Conservation (phyloP, 768 basidiomycete genomes). For the Lyophyllum shimeji region DNA sequence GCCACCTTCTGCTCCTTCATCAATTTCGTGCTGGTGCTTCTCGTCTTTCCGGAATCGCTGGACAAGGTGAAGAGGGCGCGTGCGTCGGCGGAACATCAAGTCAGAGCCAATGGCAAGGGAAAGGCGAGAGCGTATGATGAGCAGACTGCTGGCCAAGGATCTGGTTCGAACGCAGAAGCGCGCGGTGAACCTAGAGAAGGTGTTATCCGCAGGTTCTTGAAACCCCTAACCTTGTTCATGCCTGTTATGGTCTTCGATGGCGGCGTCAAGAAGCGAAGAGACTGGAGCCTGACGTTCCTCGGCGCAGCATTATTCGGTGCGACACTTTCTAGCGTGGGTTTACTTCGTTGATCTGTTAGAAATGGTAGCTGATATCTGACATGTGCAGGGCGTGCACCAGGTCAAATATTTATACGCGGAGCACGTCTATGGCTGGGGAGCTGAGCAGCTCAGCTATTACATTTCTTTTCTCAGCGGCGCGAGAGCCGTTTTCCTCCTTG, state of each 20-base stretch:
- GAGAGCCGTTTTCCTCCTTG: constrained; percentile 60
- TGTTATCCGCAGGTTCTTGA: constrained; percentile 39
- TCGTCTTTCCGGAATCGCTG: constrained; percentile 71
- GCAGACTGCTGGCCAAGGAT: constrained; percentile 17
- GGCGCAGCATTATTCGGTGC: constrained; percentile 60
- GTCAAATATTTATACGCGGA: constrained; percentile 82
- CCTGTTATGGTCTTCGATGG: constrained; percentile 51
- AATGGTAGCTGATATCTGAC: background rate
- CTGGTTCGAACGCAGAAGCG: constrained; percentile 7
- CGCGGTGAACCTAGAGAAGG: constrained; percentile 15
- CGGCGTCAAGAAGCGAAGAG: constrained; percentile 46
- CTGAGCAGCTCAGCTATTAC: constrained; percentile 74
- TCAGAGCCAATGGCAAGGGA: constrained; percentile 24
- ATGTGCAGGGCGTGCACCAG: constrained; percentile 65
- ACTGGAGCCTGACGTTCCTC: constrained; percentile 81
- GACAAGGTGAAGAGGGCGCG: constrained; percentile 38
- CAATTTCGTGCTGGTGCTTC: constrained; percentile 62
- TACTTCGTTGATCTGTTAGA: background rate
- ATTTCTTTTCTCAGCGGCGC: constrained; percentile 65
- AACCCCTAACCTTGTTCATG: constrained; percentile 71
- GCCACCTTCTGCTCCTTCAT: constrained; percentile 42
- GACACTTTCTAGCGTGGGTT: constrained; percentile 65
- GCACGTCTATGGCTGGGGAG: constrained; percentile 70
- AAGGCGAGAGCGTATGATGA: constrained; percentile 17
- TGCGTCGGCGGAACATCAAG: constrained; percentile 28